Percentiles rank a stretch among this genome's conserved stretches.
Conservation (phyloP, 805 yeast species). For the Priceomyces medius region DNA sequence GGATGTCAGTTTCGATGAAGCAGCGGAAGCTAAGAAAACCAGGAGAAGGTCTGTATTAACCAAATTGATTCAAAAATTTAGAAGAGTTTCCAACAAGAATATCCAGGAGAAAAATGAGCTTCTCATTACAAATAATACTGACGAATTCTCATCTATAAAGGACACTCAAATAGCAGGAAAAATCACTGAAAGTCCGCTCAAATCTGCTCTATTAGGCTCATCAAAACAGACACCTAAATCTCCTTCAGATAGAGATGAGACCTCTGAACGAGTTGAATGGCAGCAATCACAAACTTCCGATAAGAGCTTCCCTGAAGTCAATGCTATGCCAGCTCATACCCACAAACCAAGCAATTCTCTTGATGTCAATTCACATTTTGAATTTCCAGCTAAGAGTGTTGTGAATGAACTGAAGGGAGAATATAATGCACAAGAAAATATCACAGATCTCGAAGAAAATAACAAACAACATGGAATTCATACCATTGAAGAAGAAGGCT, state of each 20-base stretch:
- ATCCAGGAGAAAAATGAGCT: not conserved
- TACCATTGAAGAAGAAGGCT: not conserved
- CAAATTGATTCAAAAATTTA: conserved; percentile 1
- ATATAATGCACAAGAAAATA: not conserved
- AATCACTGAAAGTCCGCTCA: not conserved
- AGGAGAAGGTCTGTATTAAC: conserved; percentile 1
- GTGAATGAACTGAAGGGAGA: not conserved
- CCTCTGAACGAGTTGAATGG: not conserved
- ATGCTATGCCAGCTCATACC: not conserved
- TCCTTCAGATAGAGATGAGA: not conserved
- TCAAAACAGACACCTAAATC: not conserved
- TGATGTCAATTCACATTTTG: conserved; percentile 30
- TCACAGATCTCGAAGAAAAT: not conserved
- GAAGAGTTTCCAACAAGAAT: not conserved
- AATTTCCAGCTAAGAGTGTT: conserved; percentile 20
- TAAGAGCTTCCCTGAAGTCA: not conserved
- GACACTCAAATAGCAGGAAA: not conserved
- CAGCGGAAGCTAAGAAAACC: not conserved
- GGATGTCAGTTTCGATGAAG: conserved; percentile 1
- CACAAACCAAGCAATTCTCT: conserved; percentile 9
- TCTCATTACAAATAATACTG: not conserved
- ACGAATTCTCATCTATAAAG: not conserved
- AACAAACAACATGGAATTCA: not conserved
- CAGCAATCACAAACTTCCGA: not conserved
- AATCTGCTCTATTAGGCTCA: not conserved